Percentiles rank a stretch among this genome's conserved stretches.
These are phyloP conservation scores for Cantharellus cinnabarinus DNA, from an alignment of 768 basidiomycete species.

Conservation along the genomic window DNA sequence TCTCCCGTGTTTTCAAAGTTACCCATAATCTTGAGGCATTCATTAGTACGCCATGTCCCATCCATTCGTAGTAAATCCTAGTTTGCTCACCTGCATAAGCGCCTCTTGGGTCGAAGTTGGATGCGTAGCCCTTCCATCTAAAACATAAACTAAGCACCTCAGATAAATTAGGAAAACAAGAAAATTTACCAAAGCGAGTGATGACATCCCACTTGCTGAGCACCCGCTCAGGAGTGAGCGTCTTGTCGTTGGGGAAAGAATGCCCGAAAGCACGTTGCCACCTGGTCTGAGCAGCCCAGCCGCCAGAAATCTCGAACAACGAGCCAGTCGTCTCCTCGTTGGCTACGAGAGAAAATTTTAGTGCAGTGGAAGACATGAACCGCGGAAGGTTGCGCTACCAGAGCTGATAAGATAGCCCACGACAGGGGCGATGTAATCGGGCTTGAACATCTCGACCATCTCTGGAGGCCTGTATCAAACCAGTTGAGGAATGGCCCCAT, in stretches of 20 bases:
- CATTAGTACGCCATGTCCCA: neutral
- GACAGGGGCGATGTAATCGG: constrained; percentile 80
- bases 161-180: neutral
- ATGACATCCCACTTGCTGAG: constrained; percentile 61
- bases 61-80: neutral
- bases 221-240: constrained; percentile 64
- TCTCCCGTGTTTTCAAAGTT: constrained; percentile 33
- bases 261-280: constrained; percentile 84
- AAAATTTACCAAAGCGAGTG: constrained; percentile 55
- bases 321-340: constrained; percentile 53
- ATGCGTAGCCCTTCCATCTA: constrained; percentile 66
- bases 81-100: constrained; percentile 37
- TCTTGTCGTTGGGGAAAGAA: constrained; percentile 64
- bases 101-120: constrained; percentile 58
- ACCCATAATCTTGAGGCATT: constrained; percentile 24
- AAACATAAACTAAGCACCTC: constrained; percentile 18
- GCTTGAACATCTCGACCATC: constrained; percentile 83
- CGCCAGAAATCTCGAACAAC: constrained; percentile 74
- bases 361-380: neutral
- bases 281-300: constrained; percentile 79
- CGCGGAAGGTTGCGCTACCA: constrained; percentile 19
- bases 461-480: constrained; percentile 39
- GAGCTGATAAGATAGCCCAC: constrained; percentile 78
- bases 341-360: constrained; percentile 18
- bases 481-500: neutral